Evolutionary conservation across 2,329 filamentous ascomycete genomes (phyloP), one percentile per base, ranked within the genome.

Genomic region (Tolypocladium tundrense): DNA sequence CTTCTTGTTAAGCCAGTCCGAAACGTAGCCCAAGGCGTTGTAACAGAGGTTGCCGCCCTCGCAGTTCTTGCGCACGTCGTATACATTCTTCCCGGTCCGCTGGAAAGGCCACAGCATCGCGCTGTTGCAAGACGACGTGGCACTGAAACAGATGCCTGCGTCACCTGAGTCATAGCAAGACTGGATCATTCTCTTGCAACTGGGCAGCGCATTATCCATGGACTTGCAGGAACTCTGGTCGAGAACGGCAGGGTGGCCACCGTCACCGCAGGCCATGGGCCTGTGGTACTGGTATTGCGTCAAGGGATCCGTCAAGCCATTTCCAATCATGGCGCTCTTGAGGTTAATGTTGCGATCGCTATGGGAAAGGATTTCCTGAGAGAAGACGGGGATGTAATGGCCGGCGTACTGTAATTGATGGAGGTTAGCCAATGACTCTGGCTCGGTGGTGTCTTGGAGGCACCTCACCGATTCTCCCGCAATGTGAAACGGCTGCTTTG

Each of bases 321-420:
- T 97, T 58, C 93, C 94, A 68, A 99, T 96, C 62, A 96, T 78
- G 61, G 96, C 82, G 41, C 91, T 96, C 82, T 97, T 88, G 64
- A 97, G 86, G 79, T 96, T 96, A 82, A 97, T 96, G 82, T 96
- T 96, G 72, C 89, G 88, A 76, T 96, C 88, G 85, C 94, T 89
- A 81, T 96, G 91, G 31, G 88, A 87, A 55, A 96, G 81, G 64
- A 97, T 96, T 81, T 96, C 91, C 10, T 88, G 85, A 54, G 91
- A 87, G 67, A 96, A 95, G 62, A 92, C 88, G 43, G 91, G 92
- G 64, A 96, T 95, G 77, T 96, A 96, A 77, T 96, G 91, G 43
- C 91, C 92, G 64, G 90, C 91, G 70, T 96, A 96, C 2, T 40
- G 39, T 40, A 14, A 40, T 40, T 5, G 16, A 19, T 19, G 16